These are phyloP conservation scores for Phlegmacium glaucopus DNA, from an alignment of 768 basidiomycete genomes.

Conservation along the genomic window DNA sequence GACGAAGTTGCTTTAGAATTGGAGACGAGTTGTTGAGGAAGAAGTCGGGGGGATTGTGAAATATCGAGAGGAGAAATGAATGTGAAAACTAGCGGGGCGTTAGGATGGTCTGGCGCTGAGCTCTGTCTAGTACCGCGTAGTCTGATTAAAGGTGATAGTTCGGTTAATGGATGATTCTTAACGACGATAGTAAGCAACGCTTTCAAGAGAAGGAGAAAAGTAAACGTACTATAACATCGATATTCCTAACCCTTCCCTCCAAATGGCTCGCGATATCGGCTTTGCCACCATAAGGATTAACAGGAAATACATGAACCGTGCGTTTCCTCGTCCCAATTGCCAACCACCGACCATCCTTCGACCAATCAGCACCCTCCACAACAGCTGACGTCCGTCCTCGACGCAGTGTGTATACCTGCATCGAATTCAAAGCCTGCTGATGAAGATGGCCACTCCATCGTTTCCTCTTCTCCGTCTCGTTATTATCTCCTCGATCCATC, in stretches of 20 bases:
- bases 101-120: conserved; percentile 22
- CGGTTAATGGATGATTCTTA: conserved; percentile 50
- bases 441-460: conserved; percentile 7
- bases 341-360: conserved; percentile 61
- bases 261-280: conserved; percentile 62
- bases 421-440: conserved; percentile 21
- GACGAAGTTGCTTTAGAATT: conserved; percentile 4
- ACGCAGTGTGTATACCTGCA: conserved; percentile 65
- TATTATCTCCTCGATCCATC: not conserved
- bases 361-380: conserved; percentile 54
- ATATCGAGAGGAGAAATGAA: conserved; percentile 43
- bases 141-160: conserved; percentile 54
- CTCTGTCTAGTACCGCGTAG: conserved; percentile 34
- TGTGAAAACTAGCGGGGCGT: conserved; percentile 49
- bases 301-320: conserved; percentile 69
- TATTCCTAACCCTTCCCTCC: conserved; percentile 55
- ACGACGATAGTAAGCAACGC: not conserved
- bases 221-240: conserved; percentile 39
- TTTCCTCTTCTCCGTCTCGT: not conserved
- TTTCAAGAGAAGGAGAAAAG: not conserved
- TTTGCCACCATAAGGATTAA: conserved; percentile 73
- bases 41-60: conserved; percentile 36
- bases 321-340: conserved; percentile 63
- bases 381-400: conserved; percentile 70
- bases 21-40: conserved; percentile 12